Base-by-base conservation (phyloP, 495 filamentous ascomycete species). In the Aspergillus conjunctus region DNA sequence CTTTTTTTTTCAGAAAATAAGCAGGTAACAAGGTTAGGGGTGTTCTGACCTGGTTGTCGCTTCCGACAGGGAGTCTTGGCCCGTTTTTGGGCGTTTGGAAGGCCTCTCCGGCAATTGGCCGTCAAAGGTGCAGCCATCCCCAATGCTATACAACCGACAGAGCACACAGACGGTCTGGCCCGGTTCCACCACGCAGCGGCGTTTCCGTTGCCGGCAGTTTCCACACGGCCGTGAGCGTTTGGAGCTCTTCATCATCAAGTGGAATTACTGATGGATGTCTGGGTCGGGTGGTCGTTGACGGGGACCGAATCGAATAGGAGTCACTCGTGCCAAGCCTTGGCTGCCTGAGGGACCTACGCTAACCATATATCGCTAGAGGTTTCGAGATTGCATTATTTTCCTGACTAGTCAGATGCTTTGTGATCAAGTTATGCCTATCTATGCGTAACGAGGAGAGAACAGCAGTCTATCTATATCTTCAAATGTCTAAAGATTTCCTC, bases 161-260 rank as follows among this genome's bases (percentile, higher is more conserved):
- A 54, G 34, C n/a, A 54, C 52, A 26, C 52, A 54, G 1, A 54
- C 52, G 4, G 52, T 54, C 52, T 54, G 33, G 7, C 52, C 52
- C 4, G 52, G 52, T 43, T 54, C 52, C 32, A 54, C 34, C 5
- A 54, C 52, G 20, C 52, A 54, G 18, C 52, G 52, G 52, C 52
- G 52, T 20, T 54, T 54, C 33, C 52, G 52, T 33, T 54, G 52
- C 10, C 52, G 52, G n/a, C 52, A 54, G 18, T 54, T 54, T 17
- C 52, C 52, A 54, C 52, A 54, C 7, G 52, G 52, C 52, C 52
- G 52, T n/a, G 52, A 26, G 5, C 52, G 52, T 26, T 54, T 54
- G 20, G 44, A 18, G 20, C 18, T 48, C 17, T 48, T 48, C n/a
- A 48, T 48, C 37, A 7, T 41, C 26, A 26, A 26, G 26, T 5